Base-by-base conservation (phyloP, 192 early-diverging fungal genomes). In the Lunasporangiospora selenospora region DNA sequence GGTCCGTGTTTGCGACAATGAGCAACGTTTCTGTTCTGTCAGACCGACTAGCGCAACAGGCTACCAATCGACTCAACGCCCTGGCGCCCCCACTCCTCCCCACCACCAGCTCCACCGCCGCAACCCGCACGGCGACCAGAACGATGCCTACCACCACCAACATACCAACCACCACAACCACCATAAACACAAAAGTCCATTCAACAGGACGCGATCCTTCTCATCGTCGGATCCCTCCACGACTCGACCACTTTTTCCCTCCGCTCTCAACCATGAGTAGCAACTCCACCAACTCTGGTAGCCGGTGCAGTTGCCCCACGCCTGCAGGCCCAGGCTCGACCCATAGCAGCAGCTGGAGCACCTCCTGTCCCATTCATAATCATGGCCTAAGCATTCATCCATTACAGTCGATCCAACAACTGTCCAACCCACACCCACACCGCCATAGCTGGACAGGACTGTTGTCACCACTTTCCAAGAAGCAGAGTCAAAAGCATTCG, bases 1-100 rank as follows among this genome's bases (percentile, higher is more conserved):
- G 65, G 65, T 67, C 65, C 21, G 33, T 36, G 4, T 67, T 67
- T 38, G 43, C 56, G 12, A 59, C 53, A 15, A 67, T 58, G 65
- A 67, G 40, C 47, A 37, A 42, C 10, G 30, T 51, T 9, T 48
- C 53, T 1, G 44, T 48, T 1, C 15, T 57, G n/a, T 57, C 53
- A 1, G 49, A 62, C 24, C 41, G 59, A 27, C 36, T 33, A 3
- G 24, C 49, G 18, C 18, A 39, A 32, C 39, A 26, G 33, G n/a
- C n/a, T 16, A 12, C 10, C 13, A 19, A 16, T 21, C 13, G 12
- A 12, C 13, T 23, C 7, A 34, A 38, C 18, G 26, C 27, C 3
- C 43, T 18, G 48, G 23, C 53, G 12, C 24, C 27, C 9, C 15
- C 53, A 8, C 15, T n/a, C 21, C 18, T 19, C 21, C 42, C 26